Evolutionary conservation across 1,284 basidiomycete genomes (phyloP).

Genomic region (Singerocomus inundabilis): DNA sequence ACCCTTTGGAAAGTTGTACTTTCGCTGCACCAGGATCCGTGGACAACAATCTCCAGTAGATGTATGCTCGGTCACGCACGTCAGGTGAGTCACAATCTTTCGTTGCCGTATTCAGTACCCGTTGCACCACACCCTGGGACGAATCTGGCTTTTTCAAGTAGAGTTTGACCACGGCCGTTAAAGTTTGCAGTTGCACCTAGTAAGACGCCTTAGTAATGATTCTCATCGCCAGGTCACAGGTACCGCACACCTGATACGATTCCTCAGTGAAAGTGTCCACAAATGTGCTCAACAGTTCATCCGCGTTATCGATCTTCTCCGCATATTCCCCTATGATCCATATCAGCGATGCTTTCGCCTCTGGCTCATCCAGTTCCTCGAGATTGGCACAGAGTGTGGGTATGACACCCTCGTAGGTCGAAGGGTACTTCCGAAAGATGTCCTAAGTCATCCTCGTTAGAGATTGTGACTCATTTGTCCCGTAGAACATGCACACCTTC

Average conservation of each 20-base stretch:
- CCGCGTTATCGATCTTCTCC: constrained; percentile 94
- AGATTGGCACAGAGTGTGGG: constrained; percentile 93
- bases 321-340: constrained; percentile 99
- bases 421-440: constrained; percentile 98
- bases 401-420: constrained; percentile 95
- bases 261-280: constrained; percentile 94
- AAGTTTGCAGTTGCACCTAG: constrained; percentile 89
- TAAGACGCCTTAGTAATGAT: background rate
- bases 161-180: constrained; percentile 96
- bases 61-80: constrained; percentile 94
- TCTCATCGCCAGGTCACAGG: background rate
- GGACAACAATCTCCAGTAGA: constrained; percentile 93
- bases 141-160: constrained; percentile 94
- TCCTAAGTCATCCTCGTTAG: constrained; percentile 52
- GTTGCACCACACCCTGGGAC: constrained; percentile 88
- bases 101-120: constrained; percentile 89
- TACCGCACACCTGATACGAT: constrained; percentile 69
- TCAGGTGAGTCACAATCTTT: constrained; percentile 98
- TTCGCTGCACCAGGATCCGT: constrained; percentile 94
- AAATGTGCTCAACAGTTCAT: constrained; percentile 88
- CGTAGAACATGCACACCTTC: constrained; percentile 59
- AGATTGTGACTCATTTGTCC: background rate
- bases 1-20: constrained; percentile 42
- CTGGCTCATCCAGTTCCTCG: constrained; percentile 96
- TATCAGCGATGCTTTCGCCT: constrained; percentile 96